phyloP scores from a whole-genome alignment of 169 alveolate genomes.

The Theileria luwenshuni region DNA sequence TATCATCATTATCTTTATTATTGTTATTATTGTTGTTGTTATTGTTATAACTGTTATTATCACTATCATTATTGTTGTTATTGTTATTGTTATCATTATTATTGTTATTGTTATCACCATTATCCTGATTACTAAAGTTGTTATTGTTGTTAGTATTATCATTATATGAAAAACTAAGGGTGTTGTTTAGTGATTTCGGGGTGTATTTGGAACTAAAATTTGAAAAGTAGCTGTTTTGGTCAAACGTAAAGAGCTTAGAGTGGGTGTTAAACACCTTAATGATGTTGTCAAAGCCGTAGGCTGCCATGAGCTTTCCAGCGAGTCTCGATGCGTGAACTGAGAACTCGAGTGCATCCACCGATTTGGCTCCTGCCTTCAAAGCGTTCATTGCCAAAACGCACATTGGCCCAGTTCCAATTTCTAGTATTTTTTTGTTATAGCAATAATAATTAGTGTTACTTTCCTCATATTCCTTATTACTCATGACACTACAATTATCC shows the following conservation, averaged over 20 bases:
- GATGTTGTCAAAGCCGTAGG: conserved; percentile 73
- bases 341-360: conserved; percentile 84
- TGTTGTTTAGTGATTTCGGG: background rate
- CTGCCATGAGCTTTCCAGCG: conserved; percentile 78
- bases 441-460: conserved; percentile 54
- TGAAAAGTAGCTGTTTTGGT: conserved; percentile 38
- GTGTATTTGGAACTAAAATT: background rate
- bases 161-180: background rate
- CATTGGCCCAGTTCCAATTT: conserved; percentile 85
- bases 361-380: conserved; percentile 80
- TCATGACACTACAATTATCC: conserved; percentile 12
- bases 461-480: conserved; percentile 1
- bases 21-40: conserved; percentile 11
- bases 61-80: background rate
- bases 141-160: background rate
- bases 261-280: conserved; percentile 74
- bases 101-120: background rate
- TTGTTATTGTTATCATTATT: background rate
- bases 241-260: conserved; percentile 72
- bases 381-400: conserved; percentile 83
- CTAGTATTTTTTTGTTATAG: conserved; percentile 74
- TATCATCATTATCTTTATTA: conserved; percentile 17
- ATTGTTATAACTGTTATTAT: too few species aligned
- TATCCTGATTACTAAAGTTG: background rate
- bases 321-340: conserved; percentile 76